Evolutionary conservation across 2,329 filamentous ascomycete species (phyloP).

Genomic region (Chrysoporthe deuterocubensis): DNA sequence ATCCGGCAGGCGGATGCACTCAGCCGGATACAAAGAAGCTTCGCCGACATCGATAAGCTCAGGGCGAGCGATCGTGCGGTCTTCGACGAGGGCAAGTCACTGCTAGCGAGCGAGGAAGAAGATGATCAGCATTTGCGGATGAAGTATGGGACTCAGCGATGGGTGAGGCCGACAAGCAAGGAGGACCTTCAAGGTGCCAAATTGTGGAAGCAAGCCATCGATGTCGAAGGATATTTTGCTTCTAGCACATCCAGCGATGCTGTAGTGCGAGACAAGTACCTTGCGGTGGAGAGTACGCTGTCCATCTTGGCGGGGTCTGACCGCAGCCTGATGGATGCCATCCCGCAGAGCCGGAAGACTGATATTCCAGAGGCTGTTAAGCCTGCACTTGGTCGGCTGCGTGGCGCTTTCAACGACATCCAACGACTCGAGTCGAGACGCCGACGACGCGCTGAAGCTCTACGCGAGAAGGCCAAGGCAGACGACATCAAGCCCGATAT

Average conservation of each 20-base stretch:
- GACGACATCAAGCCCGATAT: slow-evolving; percentile 91
- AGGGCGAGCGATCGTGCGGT: slow-evolving; percentile 76
- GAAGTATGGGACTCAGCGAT: slow-evolving; percentile 86
- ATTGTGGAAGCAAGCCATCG: slow-evolving; percentile 73
- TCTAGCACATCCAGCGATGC: slow-evolving; percentile 60
- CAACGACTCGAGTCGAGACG: slow-evolving; percentile 80
- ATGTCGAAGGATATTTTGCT: slow-evolving; percentile 87
- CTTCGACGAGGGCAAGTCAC: slow-evolving; percentile 81
- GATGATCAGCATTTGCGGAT: slow-evolving; percentile 78
- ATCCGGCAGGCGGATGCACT: slow-evolving; percentile 89
- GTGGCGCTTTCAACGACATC: slow-evolving; percentile 83
- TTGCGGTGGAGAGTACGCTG: slow-evolving; percentile 74
- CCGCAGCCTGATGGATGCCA: slow-evolving; percentile 81
- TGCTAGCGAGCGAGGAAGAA: slow-evolving; percentile 77
- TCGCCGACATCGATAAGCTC: slow-evolving; percentile 90
- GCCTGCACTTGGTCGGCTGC: slow-evolving; percentile 74
- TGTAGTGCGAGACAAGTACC: slow-evolving; percentile 77
- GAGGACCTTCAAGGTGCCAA: slow-evolving; percentile 69
- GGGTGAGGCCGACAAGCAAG: slow-evolving; percentile 72
- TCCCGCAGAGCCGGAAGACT: slow-evolving; percentile 81
- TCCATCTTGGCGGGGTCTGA: slow-evolving; percentile 78
- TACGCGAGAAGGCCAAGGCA: slow-evolving; percentile 77
- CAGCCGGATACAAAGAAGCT: slow-evolving; percentile 74
- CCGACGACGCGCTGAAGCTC: slow-evolving; percentile 75
- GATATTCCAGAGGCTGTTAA: slow-evolving; percentile 82